A percentile compares a stretch with the other conserved stretches of the same genome.
Conservation (phyloP, 2,329 filamentous ascomycete genomes). For the Metarhizium guizhouense region DNA sequence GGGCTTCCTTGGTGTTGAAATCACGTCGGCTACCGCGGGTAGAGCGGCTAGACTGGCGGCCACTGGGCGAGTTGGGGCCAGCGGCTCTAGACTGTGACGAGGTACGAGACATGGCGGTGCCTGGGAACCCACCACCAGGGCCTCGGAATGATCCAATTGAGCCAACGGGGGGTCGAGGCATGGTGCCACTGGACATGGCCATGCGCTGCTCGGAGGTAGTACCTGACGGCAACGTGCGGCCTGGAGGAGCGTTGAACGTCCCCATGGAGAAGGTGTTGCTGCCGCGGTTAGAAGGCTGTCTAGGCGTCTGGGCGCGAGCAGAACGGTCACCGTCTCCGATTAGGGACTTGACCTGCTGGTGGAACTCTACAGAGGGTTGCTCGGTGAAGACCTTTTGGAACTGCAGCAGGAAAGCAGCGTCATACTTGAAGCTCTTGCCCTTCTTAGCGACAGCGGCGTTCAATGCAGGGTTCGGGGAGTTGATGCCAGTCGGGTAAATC, state of each 20-base stretch:
- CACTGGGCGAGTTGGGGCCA: conserved; percentile 58
- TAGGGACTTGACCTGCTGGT: conserved; percentile 75
- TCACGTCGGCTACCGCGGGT: conserved; percentile 57
- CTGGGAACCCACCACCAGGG: conserved; percentile 51
- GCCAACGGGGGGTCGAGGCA: conserved; percentile 37
- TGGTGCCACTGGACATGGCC: conserved; percentile 47
- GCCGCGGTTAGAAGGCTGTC: conserved; percentile 43
- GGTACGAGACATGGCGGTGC: conserved; percentile 56
- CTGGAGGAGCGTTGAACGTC: conserved; percentile 45
- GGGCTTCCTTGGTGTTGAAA: conserved; percentile 52
- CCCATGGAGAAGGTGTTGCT: conserved; percentile 58
- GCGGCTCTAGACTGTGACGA: conserved; percentile 49
- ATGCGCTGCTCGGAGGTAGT: conserved; percentile 75
- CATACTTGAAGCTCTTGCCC: conserved; percentile 82
- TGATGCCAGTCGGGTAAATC: conserved; percentile 75
- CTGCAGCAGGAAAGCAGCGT: conserved; percentile 89
- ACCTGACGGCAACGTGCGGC: conserved; percentile 57
- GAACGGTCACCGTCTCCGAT: conserved; percentile 70
- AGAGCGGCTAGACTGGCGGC: conserved; percentile 53
- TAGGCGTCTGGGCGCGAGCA: conserved; percentile 47
- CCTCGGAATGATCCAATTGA: conserved; percentile 27
- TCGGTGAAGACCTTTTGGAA: conserved; percentile 96
- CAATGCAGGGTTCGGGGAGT: conserved; percentile 83
- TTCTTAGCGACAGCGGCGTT: conserved; percentile 75
- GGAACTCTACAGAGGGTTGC: conserved; percentile 91